Percentiles rank a stretch among this genome's conserved stretches.
These are phyloP conservation scores for Candida peoriensis DNA, from an alignment of 805 yeast species.

Conservation along the genomic window DNA sequence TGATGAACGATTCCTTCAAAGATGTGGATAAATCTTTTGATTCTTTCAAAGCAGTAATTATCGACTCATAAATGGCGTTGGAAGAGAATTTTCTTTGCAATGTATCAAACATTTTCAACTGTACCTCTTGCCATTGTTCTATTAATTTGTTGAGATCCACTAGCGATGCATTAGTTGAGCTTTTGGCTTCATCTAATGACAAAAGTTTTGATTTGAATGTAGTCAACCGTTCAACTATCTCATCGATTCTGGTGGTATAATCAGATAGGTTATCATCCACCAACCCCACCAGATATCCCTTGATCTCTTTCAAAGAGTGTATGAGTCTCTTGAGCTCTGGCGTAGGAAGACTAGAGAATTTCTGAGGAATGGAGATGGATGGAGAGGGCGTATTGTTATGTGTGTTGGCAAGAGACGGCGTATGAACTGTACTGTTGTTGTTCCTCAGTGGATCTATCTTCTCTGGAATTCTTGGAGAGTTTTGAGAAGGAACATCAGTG, in stretches of 20 bases:
- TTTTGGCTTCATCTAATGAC: slow-evolving; percentile 26
- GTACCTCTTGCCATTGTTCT: slow-evolving; percentile 31
- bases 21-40: slow-evolving; percentile 29
- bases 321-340: slow-evolving; percentile 20
- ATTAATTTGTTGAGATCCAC: slow-evolving; percentile 6
- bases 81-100: slow-evolving; percentile 32
- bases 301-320: slow-evolving; percentile 16
- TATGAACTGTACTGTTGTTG: neutral
- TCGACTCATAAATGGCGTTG: slow-evolving; percentile 26
- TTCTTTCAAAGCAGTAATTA: slow-evolving; percentile 27
- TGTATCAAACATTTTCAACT: slow-evolving; percentile 28
- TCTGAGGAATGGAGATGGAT: slow-evolving; percentile 15
- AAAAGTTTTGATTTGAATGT: slow-evolving; percentile 23
- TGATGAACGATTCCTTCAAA: slow-evolving; percentile 28
- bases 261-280: slow-evolving; percentile 20
- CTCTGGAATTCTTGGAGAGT: too few relatives aligned
- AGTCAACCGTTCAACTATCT: slow-evolving; percentile 21
- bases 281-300: slow-evolving; percentile 25
- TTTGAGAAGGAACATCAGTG: too few relatives aligned
- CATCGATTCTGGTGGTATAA: slow-evolving; percentile 22
- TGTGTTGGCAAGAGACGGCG: slow-evolving; percentile 1
- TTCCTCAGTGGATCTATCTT: too few relatives aligned
- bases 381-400: slow-evolving; percentile 7
- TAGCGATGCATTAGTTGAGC: slow-evolving; percentile 12
- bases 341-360: slow-evolving; percentile 17